Evolutionary conservation across 768 basidiomycete species (phyloP).

Genomic region (Suillus hirtellus): DNA sequence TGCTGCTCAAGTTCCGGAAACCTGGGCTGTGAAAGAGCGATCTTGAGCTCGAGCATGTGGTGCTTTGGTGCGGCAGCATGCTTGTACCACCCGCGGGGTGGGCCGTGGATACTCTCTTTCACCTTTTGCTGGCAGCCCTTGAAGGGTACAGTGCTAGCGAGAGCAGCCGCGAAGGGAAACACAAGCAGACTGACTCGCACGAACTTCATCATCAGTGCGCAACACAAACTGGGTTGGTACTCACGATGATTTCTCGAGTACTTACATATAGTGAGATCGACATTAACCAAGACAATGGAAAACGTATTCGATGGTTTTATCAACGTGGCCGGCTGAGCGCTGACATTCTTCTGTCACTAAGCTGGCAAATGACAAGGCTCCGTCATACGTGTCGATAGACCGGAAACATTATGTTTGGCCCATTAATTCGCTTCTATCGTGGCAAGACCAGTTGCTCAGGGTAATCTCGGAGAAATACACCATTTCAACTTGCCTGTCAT

Average conservation of each 20-base stretch:
- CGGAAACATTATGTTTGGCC: neutral
- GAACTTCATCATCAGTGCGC: too few species aligned
- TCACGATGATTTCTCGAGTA: neutral
- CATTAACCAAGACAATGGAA: neutral
- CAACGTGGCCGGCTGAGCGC: neutral
- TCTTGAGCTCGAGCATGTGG: conserved; percentile 54
- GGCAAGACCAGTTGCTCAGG: too few species aligned
- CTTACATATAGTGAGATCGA: neutral
- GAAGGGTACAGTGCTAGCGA: conserved; percentile 6
- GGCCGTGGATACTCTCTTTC: conserved; percentile 47
- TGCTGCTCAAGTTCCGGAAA: conserved; percentile 51
- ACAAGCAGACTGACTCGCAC: too few species aligned
- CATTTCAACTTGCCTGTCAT: neutral
- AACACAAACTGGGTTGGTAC: neutral
- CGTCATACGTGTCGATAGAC: neutral
- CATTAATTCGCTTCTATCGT: too few species aligned
- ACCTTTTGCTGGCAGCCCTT: conserved; percentile 31
- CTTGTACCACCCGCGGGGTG: conserved; percentile 52
- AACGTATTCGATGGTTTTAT: neutral
- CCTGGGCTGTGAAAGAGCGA: conserved; percentile 55
- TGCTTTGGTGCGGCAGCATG: conserved; percentile 43
- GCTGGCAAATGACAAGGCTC: neutral
- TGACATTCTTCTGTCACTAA: neutral
- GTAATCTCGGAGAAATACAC: neutral
- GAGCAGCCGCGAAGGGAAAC: too few species aligned